These are phyloP conservation scores for Diplosphaera chodatii DNA, from an alignment of 139 green algal genomes.

Conservation along the genomic window DNA sequence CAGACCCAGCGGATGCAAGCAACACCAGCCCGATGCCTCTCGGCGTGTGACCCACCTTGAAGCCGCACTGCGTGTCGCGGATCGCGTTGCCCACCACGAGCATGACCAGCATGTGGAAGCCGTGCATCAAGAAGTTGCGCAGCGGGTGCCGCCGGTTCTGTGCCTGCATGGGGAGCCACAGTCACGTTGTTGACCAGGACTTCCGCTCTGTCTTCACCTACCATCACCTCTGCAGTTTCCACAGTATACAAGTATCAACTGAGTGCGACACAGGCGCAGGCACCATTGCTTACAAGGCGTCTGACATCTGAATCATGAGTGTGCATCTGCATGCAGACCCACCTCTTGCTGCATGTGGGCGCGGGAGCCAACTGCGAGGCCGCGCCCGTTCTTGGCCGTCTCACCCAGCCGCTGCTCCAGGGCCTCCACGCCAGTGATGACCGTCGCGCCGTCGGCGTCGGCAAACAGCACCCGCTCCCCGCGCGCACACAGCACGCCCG, in stretches of 20 bases:
- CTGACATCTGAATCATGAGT: too few relatives aligned
- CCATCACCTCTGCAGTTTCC: too few relatives aligned
- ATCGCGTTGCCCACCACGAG: conserved; percentile 67
- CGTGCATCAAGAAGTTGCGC: conserved; percentile 84
- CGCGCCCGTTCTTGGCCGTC: conserved; percentile 9
- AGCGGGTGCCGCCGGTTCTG: conserved; percentile 49
- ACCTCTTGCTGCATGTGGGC: conserved; percentile 58
- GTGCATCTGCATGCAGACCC: not conserved
- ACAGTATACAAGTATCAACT: too few relatives aligned
- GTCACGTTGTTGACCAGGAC: too few relatives aligned
- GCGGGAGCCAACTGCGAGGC: conserved; percentile 50
- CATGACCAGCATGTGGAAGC: conserved; percentile 82
- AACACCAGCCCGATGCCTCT: too few relatives aligned
- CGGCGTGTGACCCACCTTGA: conserved; percentile 81
- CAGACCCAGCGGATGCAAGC: too few relatives aligned
- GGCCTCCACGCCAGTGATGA: conserved; percentile 73
- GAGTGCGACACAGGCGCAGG: too few relatives aligned
- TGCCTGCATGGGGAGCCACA: conserved; percentile 16
- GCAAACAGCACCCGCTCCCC: conserved; percentile 80
- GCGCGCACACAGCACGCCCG: conserved; percentile 62
- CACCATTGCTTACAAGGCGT: too few relatives aligned
- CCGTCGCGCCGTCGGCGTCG: conserved; percentile 86
- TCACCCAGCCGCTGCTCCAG: conserved; percentile 59
- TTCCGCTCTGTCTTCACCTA: too few relatives aligned
- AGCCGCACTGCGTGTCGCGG: conserved; percentile 91